These are phyloP conservation scores for Candida patagonica DNA, from an alignment of 805 yeast genomes.

Conservation along the genomic window DNA sequence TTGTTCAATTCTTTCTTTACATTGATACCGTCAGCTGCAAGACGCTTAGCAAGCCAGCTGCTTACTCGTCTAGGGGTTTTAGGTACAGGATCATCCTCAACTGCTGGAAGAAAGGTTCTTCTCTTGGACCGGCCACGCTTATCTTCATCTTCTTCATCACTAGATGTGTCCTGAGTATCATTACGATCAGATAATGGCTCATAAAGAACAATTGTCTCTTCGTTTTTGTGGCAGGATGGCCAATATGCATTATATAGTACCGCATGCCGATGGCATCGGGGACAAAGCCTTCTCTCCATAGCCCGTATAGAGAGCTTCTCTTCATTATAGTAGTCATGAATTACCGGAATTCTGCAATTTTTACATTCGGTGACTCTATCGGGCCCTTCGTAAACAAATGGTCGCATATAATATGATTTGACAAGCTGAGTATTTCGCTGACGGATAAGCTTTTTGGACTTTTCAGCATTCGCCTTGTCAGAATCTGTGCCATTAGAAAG, in stretches of 20 bases:
- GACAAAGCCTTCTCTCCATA: slow-evolving; percentile 17
- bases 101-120: slow-evolving; percentile 10
- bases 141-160: background rate
- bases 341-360: slow-evolving; percentile 15
- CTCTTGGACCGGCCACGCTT: background rate
- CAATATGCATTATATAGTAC: slow-evolving; percentile 21
- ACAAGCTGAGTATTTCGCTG: background rate
- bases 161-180: background rate
- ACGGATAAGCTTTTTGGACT: background rate
- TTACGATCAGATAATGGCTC: background rate
- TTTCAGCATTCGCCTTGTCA: background rate
- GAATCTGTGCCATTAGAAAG: background rate
- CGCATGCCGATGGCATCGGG: slow-evolving; percentile 27
- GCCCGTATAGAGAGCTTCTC: slow-evolving; percentile 1
- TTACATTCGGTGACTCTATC: slow-evolving; percentile 11
- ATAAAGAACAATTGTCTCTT: slow-evolving; percentile 10
- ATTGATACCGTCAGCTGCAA: slow-evolving; percentile 4
- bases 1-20: background rate
- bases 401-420: slow-evolving; percentile 5
- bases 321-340: slow-evolving; percentile 3
- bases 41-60: slow-evolving; percentile 11
- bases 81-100: slow-evolving; percentile 4
- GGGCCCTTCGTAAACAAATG: slow-evolving; percentile 1
- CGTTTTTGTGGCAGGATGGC: slow-evolving; percentile 19
- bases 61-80: slow-evolving; percentile 9